phyloP scores from a whole-genome alignment of 2,329 filamentous ascomycete genomes.

The Fusarium annulatum region DNA sequence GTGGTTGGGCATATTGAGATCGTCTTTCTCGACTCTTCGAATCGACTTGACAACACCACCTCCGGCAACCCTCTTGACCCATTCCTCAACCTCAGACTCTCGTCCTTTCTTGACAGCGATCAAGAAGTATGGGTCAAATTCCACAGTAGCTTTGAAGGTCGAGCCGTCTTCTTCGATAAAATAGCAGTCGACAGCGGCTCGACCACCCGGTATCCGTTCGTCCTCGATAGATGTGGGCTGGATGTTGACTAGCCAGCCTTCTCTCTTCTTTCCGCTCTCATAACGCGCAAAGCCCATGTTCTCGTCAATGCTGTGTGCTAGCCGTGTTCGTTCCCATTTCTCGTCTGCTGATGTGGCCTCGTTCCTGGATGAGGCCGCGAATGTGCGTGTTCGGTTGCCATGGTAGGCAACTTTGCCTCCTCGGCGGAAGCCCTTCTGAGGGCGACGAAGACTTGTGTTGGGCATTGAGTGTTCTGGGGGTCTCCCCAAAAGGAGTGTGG shows the following conservation, averaged over 20 bases:
- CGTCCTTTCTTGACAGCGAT: conserved; percentile 88
- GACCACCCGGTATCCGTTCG: conserved; percentile 82
- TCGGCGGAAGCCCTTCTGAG: conserved; percentile 74
- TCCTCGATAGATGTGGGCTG: conserved; percentile 91
- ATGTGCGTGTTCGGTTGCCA: conserved; percentile 77
- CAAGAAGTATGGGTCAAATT: conserved; percentile 97
- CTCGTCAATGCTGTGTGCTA: conserved; percentile 93
- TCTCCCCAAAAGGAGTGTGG: conserved; percentile 34
- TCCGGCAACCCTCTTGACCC: conserved; percentile 80
- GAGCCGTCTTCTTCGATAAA: conserved; percentile 91
- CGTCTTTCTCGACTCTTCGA: conserved; percentile 87
- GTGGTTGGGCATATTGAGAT: conserved; percentile 95
- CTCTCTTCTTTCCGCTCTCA: conserved; percentile 82
- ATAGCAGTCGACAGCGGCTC: conserved; percentile 94
- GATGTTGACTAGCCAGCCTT: conserved; percentile 96
- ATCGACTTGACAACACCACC: conserved; percentile 86
- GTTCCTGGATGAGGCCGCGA: conserved; percentile 79
- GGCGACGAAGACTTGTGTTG: conserved; percentile 68
- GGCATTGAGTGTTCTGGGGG: conserved; percentile 58
- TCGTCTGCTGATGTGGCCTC: conserved; percentile 94
- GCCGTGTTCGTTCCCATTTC: conserved; percentile 84
- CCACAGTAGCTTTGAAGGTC: conserved; percentile 94
- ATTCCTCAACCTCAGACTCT: conserved; percentile 96
- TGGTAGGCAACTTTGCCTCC: conserved; percentile 77
- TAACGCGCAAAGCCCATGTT: conserved; percentile 93